These are phyloP conservation scores for Phaeophleospora eucalypticola DNA, from an alignment of 2,329 filamentous ascomycete genomes.

Conservation along the genomic window DNA sequence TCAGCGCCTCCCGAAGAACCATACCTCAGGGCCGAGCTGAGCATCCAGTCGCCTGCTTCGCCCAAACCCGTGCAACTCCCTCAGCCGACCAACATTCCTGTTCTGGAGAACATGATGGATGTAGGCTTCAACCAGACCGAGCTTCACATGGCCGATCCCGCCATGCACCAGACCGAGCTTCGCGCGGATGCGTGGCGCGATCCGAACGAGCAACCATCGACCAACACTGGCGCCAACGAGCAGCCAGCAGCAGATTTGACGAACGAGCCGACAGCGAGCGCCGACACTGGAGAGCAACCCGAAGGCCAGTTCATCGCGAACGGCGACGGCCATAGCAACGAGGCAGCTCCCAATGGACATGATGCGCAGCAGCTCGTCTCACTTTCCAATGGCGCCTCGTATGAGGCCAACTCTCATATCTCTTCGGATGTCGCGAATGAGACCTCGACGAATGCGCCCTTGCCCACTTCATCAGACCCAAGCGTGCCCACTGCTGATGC, in stretches of 20 bases:
- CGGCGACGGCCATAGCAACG: conserved; percentile 18
- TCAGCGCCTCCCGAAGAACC: conserved; percentile 49
- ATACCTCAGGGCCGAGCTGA: conserved; percentile 60
- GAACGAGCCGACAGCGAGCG: conserved; percentile 3
- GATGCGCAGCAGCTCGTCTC: conserved; percentile 11
- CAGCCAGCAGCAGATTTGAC: conserved; percentile 18
- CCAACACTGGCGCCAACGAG: conserved; percentile 9
- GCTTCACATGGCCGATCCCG: conserved; percentile 47
- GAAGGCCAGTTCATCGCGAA: not conserved
- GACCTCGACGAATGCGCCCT: conserved; percentile 11
- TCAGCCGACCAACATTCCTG: conserved; percentile 64
- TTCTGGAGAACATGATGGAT: conserved; percentile 69
- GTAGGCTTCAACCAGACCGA: conserved; percentile 65
- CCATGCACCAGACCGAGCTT: conserved; percentile 32
- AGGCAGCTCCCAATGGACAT: conserved; percentile 18
- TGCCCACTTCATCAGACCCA: conserved; percentile 13
- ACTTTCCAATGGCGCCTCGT: conserved; percentile 20
- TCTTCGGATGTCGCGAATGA: conserved; percentile 12
- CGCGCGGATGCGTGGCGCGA: conserved; percentile 33
- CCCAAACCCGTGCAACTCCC: conserved; percentile 66
- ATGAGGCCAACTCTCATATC: conserved; percentile 16
- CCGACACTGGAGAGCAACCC: conserved; percentile 1
- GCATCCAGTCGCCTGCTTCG: conserved; percentile 60
- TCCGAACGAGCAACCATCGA: conserved; percentile 22
- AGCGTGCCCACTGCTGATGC: conserved; percentile 12